phyloP scores from a whole-genome alignment of 2,329 filamentous ascomycete species.

The Byssothecium circinans region DNA sequence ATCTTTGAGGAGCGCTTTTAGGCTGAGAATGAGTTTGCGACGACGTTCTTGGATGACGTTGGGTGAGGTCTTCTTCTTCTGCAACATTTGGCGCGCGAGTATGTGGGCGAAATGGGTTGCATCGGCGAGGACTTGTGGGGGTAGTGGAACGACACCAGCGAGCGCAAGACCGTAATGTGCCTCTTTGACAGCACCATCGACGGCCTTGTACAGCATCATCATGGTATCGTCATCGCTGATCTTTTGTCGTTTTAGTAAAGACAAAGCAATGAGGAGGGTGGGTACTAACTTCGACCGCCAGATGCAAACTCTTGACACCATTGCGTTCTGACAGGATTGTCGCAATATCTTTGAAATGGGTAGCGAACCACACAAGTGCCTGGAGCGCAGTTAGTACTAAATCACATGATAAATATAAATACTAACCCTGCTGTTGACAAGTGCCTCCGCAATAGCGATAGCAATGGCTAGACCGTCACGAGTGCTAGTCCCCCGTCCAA shows the following conservation, averaged over 20 bases:
- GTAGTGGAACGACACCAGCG: conserved; percentile 74
- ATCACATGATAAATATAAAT: neutral
- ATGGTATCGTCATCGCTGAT: conserved; percentile 61
- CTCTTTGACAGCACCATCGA: conserved; percentile 69
- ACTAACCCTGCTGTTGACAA: conserved; percentile 66
- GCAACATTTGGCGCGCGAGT: conserved; percentile 61
- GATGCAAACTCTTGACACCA: conserved; percentile 81
- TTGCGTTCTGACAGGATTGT: conserved; percentile 71
- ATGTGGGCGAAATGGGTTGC: conserved; percentile 68
- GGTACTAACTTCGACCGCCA: conserved; percentile 67
- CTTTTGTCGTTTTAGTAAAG: conserved; percentile 15
- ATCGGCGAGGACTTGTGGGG: conserved; percentile 64
- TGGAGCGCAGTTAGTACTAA: conserved; percentile 26
- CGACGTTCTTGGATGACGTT: conserved; percentile 63
- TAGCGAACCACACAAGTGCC: conserved; percentile 87
- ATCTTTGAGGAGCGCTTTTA: conserved; percentile 73
- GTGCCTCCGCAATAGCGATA: conserved; percentile 82
- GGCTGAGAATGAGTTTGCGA: conserved; percentile 70
- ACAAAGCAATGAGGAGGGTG: neutral
- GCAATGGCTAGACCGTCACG: conserved; percentile 88
- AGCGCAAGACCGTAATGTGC: conserved; percentile 83
- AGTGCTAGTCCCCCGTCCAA: conserved; percentile 87
- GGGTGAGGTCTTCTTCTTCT: conserved; percentile 61
- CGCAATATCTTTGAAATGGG: conserved; percentile 85
- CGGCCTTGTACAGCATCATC: conserved; percentile 85